Conservation (phyloP, 495 filamentous ascomycete genomes). For the Neurospora hispaniola region DNA sequence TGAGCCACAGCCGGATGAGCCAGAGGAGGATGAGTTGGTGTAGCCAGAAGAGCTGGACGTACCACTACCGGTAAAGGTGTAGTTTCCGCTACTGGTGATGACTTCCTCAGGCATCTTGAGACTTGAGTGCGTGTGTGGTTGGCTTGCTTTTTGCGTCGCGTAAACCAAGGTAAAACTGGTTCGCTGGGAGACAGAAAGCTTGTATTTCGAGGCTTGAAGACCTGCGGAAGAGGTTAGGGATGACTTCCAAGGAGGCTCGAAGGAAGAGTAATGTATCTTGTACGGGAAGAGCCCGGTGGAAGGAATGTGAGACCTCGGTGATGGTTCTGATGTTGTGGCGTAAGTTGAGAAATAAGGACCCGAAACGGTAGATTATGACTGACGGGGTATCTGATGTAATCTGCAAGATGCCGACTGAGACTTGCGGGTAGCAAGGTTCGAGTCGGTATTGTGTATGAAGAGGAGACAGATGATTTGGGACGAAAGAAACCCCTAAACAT, state of each 20-base stretch:
- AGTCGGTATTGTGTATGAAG: neutral
- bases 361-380: neutral
- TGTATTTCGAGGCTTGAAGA: neutral
- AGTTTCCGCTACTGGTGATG: neutral
- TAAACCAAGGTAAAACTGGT: neutral
- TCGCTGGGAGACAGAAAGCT: neutral
- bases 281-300: neutral
- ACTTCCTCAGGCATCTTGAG: neutral
- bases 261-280: neutral
- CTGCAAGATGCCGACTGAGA: conserved; percentile 1
- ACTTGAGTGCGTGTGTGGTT: neutral
- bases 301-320: neutral
- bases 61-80: neutral
- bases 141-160: neutral
- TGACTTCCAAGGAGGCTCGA: neutral
- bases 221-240: neutral
- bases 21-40: neutral
- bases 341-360: neutral
- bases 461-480: neutral
- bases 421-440: neutral
- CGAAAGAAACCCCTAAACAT: neutral
- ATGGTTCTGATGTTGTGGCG: neutral
- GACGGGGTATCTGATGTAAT: neutral
- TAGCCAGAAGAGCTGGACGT: neutral
- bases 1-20: neutral